Base-by-base conservation (phyloP, 352 stramenopile species). In the Globisporangium acanthophoron region DNA sequence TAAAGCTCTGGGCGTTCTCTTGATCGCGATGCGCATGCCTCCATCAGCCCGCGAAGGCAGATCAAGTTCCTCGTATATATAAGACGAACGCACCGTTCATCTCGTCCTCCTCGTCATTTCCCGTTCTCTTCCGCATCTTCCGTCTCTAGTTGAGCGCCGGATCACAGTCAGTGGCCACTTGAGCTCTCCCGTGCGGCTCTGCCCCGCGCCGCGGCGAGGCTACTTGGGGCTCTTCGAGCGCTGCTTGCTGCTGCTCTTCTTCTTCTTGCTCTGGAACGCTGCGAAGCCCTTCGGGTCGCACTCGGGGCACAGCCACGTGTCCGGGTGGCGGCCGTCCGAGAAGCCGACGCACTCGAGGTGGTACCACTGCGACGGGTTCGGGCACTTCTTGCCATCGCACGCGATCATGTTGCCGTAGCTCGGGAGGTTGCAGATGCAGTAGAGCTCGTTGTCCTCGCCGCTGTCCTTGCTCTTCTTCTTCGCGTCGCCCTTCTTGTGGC, bases 391-490 rank as follows among this genome's bases (percentile, higher is more conserved):
- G 67, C 81, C 81, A 64, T 94, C 85, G 61, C 85, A 94, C 21
- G 85, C 85, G 57, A 94, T 94, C 85, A 94, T 94, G 65, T 91
- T 90, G 60, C 85, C 85, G 67, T 92, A 94, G 67, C 83, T 92
- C 12, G 81, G 83, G 39, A 88, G 65, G 66, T 92, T 89, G 66
- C 85, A 94, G 61, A 94, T 85, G 61, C 85, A 94, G 64, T 94
- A 94, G 27, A 94, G 80, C 62, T 92, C 82, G 59, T 94, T 92
- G 74, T 92, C 82, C 55, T 94, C 82, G 61, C 77, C 71, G 41
- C 70, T 71, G 59, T 86, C 77, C 27, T 82, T 66, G 59, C 86
- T 74, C 62, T 82, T 83, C 64, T 89, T 88, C 59, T 70, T 78
- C 50, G 63, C 60, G 24, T 69, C 76, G n/a, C 39, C 61, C 52